Conservation (phyloP, 2,329 filamentous ascomycete species). For the Fusarium phyllophilum region DNA sequence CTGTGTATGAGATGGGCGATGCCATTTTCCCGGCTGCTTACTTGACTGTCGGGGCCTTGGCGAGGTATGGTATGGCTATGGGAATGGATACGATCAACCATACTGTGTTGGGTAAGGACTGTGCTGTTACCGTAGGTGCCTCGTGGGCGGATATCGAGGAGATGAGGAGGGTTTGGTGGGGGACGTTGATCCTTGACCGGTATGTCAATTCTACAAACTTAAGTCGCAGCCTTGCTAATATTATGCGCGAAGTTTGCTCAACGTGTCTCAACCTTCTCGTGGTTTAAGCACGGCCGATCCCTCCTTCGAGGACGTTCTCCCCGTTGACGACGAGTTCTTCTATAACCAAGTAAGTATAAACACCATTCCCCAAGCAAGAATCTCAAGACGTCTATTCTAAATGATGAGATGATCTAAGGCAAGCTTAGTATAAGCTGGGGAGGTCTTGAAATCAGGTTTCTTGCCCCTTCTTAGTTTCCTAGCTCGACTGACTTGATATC, state of each 20-base stretch:
- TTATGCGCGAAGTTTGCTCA: fast-evolving
- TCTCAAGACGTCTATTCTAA: too few relatives aligned
- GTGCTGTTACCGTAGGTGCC: fast-evolving
- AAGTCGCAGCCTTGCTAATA: background rate
- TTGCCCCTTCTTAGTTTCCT: too few relatives aligned
- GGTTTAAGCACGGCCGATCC: background rate
- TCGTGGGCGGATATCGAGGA: background rate
- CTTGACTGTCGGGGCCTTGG: background rate
- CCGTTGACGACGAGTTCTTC: background rate
- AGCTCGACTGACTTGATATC: fast-evolving
- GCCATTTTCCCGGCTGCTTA: background rate
- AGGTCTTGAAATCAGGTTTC: too few relatives aligned
- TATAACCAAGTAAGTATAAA: too few relatives aligned
- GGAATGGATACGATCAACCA: background rate
- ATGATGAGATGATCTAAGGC: too few relatives aligned
- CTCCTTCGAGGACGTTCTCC: background rate
- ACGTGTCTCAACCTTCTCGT: background rate
- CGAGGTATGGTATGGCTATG: background rate
- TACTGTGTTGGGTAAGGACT: background rate
- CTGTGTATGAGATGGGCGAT: background rate
- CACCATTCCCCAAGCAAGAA: too few relatives aligned
- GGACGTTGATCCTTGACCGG: background rate
- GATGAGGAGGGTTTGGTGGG: background rate
- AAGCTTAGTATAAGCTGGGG: too few relatives aligned
- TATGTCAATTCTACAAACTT: background rate